Percentiles rank a stretch among this genome's conserved stretches.
phyloP scores from a whole-genome alignment of 2,329 filamentous ascomycete species.

The Tolypocladium tropicale region DNA sequence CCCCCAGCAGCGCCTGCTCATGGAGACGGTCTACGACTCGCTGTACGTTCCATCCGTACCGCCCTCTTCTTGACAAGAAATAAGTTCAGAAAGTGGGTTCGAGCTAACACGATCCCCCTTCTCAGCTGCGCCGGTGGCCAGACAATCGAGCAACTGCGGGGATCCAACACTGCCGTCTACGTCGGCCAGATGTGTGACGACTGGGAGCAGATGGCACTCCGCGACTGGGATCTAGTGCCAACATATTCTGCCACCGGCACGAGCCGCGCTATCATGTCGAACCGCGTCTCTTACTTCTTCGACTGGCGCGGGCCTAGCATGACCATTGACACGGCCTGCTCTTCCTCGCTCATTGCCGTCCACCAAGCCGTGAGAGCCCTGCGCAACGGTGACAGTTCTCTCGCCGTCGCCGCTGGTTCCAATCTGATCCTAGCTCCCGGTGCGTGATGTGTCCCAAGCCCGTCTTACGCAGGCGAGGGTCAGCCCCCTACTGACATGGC shows the following conservation, averaged over 20 bases:
- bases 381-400: constrained; percentile 12
- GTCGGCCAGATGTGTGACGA: neutral
- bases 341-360: constrained; percentile 32
- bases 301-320: constrained; percentile 35
- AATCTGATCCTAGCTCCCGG: no score
- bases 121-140: neutral
- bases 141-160: neutral
- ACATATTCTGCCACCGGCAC: neutral
- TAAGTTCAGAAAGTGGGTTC: no score
- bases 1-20: neutral
- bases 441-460: no score
- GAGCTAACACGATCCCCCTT: no score
- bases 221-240: no score
- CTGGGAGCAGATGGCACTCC: no score
- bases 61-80: no score
- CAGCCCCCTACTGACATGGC: no score
- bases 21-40: neutral
- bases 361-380: constrained; percentile 25
- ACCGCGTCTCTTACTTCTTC: constrained; percentile 36
- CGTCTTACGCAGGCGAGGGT: no score
- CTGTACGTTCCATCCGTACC: no score
- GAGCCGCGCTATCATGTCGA: constrained; percentile 6
- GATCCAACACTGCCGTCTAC: neutral
- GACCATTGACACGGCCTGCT: constrained; percentile 41
- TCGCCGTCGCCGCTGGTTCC: constrained; percentile 28